Conservation (phyloP, 768 basidiomycete genomes). For the Boletus reticulatus region DNA sequence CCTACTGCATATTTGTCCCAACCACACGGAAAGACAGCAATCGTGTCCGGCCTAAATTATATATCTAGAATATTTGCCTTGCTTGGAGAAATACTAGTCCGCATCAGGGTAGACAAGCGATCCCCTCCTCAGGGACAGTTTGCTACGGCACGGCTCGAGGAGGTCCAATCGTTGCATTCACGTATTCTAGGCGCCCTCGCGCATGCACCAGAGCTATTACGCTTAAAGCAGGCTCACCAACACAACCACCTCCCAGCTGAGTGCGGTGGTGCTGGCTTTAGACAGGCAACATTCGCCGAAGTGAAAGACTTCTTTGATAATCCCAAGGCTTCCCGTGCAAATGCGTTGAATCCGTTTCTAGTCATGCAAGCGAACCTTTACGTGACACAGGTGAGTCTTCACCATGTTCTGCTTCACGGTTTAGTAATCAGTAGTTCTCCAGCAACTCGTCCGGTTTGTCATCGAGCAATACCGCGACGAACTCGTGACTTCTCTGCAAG, state of each 20-base stretch:
- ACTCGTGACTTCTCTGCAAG: constrained; percentile 66
- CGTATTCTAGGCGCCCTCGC: constrained; percentile 72
- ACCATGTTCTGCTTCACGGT: neutral
- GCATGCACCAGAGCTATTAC: constrained; percentile 74
- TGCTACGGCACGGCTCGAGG: constrained; percentile 79
- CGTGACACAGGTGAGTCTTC: constrained; percentile 73
- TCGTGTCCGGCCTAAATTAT: constrained; percentile 86
- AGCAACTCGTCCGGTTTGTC: constrained; percentile 94
- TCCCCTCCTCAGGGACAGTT: constrained; percentile 85
- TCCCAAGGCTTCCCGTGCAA: constrained; percentile 80
- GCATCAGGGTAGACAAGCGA: constrained; percentile 83
- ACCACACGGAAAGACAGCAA: constrained; percentile 81
- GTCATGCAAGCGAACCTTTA: constrained; percentile 93
- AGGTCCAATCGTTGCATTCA: constrained; percentile 76
- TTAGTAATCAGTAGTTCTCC: neutral
- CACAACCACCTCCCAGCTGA: constrained; percentile 54
- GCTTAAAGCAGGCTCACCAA: constrained; percentile 56
- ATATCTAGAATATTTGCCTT: constrained; percentile 83
- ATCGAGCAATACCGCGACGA: constrained; percentile 92
- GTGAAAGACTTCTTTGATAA: constrained; percentile 92
- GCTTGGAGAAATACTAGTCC: constrained; percentile 82
- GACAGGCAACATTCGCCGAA: constrained; percentile 82
- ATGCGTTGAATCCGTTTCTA: constrained; percentile 85
- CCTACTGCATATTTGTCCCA: constrained; percentile 79
- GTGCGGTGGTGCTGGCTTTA: constrained; percentile 68